Percentiles rank a stretch among this genome's conserved stretches.
Evolutionary conservation across 192 early-diverging fungal genomes (phyloP).

Genomic region (Helicostylum pulchrum): DNA sequence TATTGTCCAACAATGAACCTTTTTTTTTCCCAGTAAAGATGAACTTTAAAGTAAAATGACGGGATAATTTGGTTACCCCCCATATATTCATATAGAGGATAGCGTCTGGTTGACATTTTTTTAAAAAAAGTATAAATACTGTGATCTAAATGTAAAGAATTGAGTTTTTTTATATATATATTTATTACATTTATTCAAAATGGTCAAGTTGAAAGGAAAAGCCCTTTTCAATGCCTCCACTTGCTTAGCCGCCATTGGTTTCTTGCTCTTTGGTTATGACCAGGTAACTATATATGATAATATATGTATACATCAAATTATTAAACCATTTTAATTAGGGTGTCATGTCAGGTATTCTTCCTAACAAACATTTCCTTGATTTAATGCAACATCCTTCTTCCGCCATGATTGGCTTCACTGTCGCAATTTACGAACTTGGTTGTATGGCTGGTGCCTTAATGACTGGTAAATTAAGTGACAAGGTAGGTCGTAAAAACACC

Average conservation of each 20-base stretch:
- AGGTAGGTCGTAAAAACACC: conserved; percentile 42
- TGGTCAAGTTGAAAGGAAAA: conserved; percentile 20
- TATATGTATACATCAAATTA: background rate
- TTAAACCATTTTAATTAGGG: conserved; percentile 10
- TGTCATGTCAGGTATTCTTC: conserved; percentile 27
- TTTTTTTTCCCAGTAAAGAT: too few relatives aligned
- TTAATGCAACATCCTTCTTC: conserved; percentile 12
- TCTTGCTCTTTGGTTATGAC: conserved; percentile 30
- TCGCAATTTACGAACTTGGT: conserved; percentile 32
- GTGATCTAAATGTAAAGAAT: too few relatives aligned
- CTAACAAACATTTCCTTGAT: conserved; percentile 18
- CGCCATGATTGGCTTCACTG: conserved; percentile 49
- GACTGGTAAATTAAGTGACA: conserved; percentile 49
- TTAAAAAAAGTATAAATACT: too few relatives aligned
- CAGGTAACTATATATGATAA: background rate
- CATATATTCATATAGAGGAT: too few relatives aligned
- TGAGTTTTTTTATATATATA: too few relatives aligned
- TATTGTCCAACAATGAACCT: too few relatives aligned
- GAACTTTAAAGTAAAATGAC: too few relatives aligned
- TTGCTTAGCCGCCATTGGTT: conserved; percentile 21
- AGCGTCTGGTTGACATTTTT: too few relatives aligned
- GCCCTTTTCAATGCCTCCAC: conserved; percentile 59
- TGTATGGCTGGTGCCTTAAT: conserved; percentile 28
- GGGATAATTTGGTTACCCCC: too few relatives aligned
- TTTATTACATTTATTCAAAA: background rate